phyloP scores from a whole-genome alignment of 345 rosid genomes.

The Eucalyptus curtisii region DNA sequence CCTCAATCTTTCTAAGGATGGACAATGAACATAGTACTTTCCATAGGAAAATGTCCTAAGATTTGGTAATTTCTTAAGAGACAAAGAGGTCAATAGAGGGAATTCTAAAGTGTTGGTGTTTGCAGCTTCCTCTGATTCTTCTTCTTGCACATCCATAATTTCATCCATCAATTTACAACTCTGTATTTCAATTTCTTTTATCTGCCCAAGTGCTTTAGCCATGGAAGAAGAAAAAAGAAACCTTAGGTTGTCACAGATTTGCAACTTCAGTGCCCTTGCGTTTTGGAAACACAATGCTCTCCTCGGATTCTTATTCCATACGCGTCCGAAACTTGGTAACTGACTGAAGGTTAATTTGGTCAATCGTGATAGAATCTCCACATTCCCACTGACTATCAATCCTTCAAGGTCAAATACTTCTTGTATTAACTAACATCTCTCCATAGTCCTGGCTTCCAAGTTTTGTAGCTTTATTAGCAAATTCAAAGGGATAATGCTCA shows the following conservation, averaged over 20 bases:
- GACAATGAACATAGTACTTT: background rate
- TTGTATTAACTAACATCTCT: too few species aligned
- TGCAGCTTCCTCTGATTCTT: background rate
- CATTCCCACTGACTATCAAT: accelerated
- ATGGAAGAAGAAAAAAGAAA: background rate
- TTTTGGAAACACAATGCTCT: background rate
- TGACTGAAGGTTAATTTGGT: background rate
- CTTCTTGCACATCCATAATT: background rate
- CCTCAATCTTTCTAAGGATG: background rate
- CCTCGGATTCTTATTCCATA: background rate
- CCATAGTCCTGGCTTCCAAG: too few species aligned
- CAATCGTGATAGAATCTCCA: too few species aligned
- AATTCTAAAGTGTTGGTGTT: background rate
- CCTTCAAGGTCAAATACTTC: too few species aligned
- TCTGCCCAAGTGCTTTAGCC: background rate
- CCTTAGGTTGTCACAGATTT: background rate
- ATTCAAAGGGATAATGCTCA: too few species aligned
- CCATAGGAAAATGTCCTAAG: background rate
- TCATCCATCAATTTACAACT: background rate
- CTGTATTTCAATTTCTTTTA: too few species aligned
- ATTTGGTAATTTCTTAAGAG: background rate
- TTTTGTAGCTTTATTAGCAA: too few species aligned
- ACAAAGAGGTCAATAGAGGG: background rate
- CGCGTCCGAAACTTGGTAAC: background rate
- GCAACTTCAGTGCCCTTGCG: background rate